A percentile compares a stretch with the other conserved stretches of the same genome.
These are phyloP conservation scores for Diddensiella transvaalensis DNA, from an alignment of 805 yeast species.

Conservation along the genomic window DNA sequence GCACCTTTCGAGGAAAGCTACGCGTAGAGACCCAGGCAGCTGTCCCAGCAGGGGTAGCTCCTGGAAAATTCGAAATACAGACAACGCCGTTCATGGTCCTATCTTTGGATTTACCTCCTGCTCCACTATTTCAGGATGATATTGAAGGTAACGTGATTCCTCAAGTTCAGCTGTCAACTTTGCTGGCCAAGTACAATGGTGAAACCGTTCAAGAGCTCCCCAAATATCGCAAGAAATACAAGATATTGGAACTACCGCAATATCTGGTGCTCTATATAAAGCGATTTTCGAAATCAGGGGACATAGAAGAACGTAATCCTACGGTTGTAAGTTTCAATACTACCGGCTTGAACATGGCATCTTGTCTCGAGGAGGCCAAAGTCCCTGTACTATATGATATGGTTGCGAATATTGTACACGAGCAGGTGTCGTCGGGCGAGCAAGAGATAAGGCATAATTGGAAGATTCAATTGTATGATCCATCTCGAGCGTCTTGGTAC, in stretches of 20 bases:
- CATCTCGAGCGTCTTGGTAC: slow-evolving; percentile 48
- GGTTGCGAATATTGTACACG: slow-evolving; percentile 47
- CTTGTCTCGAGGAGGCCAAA: slow-evolving; percentile 27
- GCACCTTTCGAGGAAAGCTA: slow-evolving; percentile 54
- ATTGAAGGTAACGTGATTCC: slow-evolving; percentile 45
- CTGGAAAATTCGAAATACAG: slow-evolving; percentile 22
- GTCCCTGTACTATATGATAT: slow-evolving; percentile 40
- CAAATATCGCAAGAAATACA: slow-evolving; percentile 38
- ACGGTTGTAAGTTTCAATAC: slow-evolving; percentile 61
- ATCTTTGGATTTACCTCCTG: slow-evolving; percentile 56
- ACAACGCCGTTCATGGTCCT: slow-evolving; percentile 47
- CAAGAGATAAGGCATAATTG: slow-evolving; percentile 35
- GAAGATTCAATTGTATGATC: slow-evolving; percentile 48
- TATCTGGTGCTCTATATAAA: slow-evolving; percentile 55
- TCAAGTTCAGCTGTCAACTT: slow-evolving; percentile 43
- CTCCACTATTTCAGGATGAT: slow-evolving; percentile 53
- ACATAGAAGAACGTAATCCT: slow-evolving; percentile 44
- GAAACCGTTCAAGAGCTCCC: slow-evolving; percentile 32
- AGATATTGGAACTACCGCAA: slow-evolving; percentile 47
- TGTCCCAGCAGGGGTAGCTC: slow-evolving; percentile 22
- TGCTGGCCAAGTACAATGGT: slow-evolving; percentile 42
- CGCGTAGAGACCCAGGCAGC: slow-evolving; percentile 32
- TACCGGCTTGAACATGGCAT: slow-evolving; percentile 37
- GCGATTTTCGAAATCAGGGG: slow-evolving; percentile 41
- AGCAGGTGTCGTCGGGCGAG: slow-evolving; percentile 22